These are phyloP conservation scores for Yarrowia divulgata DNA, from an alignment of 805 yeast species.

Conservation along the genomic window DNA sequence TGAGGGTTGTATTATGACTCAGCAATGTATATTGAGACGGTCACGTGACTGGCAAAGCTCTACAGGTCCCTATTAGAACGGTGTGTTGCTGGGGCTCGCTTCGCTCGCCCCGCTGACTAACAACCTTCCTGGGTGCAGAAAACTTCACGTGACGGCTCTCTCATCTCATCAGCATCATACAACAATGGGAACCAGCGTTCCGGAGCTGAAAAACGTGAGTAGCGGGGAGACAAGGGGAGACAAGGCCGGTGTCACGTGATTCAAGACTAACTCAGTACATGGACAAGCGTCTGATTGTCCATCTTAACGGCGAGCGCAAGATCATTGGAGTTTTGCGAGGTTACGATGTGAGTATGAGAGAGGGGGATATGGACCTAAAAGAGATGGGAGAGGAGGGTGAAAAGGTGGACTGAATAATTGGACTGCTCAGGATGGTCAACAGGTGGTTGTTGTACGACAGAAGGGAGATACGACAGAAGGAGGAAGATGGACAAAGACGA, in stretches of 20 bases:
- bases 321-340: constrained; percentile 86
- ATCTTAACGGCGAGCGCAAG: constrained; percentile 78
- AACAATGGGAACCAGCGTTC: constrained; percentile 46
- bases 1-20: too few relatives aligned
- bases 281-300: constrained; percentile 76
- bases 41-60: too few relatives aligned
- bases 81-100: too few relatives aligned
- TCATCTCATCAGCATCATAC: constrained; percentile 24
- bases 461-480: too few relatives aligned
- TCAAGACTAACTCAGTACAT: constrained; percentile 59
- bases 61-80: too few relatives aligned
- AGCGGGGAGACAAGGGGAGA: neutral
- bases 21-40: too few relatives aligned
- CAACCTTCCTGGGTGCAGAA: neutral
- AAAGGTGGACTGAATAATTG: too few relatives aligned
- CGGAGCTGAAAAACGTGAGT: constrained; percentile 50
- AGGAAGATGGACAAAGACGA: too few relatives aligned
- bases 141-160: constrained; percentile 9
- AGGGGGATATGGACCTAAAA: constrained; percentile 11
- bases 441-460: too few relatives aligned
- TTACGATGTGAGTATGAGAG: constrained; percentile 63
- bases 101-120: neutral
- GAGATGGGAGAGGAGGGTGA: neutral
- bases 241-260: neutral
- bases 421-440: too few relatives aligned